Base-by-base conservation (phyloP, 2,329 filamentous ascomycete genomes). In the Pseudopithomyces maydicus region DNA sequence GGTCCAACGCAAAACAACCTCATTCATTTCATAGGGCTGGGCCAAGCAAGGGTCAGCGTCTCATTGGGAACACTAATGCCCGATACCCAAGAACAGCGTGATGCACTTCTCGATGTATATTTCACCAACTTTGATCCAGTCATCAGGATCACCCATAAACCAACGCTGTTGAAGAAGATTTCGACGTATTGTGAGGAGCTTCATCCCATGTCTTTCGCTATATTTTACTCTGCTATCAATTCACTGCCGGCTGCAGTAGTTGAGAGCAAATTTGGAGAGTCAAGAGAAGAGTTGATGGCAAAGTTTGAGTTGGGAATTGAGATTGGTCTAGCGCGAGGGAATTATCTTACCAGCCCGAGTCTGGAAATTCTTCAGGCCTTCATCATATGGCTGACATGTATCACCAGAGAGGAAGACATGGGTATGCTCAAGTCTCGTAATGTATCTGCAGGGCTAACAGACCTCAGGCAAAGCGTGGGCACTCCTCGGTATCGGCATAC, bases 371-470 rank as follows among this genome's bases (percentile, higher is more conserved):
- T 77, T 7, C 74, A 77, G 52, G 74, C 66, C 2, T 75, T 77
- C 29, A 59, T 76, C 1, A 29, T 77, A 15, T 75, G 73, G 70
- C 55, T 77, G 36, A 76, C 71, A 6, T 75, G 74, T 39, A 74
- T 76, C 29, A 74, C 70, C 1, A 68, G 66, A 50, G 74, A 76
- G 59, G 73, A 76, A 44, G 73, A 76, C 35, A 76, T 76, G 71
- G 69, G 73, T 72, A 66, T 47, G 66, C 49, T 29, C 14, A 22
- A n/a, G 6, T 26, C 17, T 19, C 2, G 1, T 15, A 7, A 5
- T 19, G 6, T 3, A 6, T 1, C 3, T 8, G 3, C 14, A 12
- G 1, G 14, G 11, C 38, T 59, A 38, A 59, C n/a, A 23, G n/a
- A 10, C 3, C 20, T 6, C 52, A 74, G 72, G 71, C 8, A 75